Percentiles rank a stretch among this genome's conserved stretches.
phyloP scores from a whole-genome alignment of 2,329 filamentous ascomycete species.

The Penicillium crustosum region DNA sequence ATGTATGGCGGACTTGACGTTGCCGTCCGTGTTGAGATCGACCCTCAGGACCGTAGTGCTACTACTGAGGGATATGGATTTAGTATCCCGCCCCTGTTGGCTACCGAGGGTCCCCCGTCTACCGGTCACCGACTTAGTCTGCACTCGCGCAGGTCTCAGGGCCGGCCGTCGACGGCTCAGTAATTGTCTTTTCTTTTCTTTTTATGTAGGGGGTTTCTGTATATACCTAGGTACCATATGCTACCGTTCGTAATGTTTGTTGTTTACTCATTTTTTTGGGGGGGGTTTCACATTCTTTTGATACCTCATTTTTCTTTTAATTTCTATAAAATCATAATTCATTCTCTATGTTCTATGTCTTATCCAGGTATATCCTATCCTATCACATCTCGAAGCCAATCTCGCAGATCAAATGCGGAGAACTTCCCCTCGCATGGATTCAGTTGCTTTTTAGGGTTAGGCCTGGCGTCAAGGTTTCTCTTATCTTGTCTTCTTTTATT shows the following conservation, averaged over 20 bases:
- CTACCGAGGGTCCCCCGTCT: constrained; percentile 19
- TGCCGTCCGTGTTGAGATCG: constrained; percentile 48
- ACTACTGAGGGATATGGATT: constrained; percentile 51
- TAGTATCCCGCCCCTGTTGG: constrained; percentile 34
- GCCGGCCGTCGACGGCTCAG: constrained; percentile 24
- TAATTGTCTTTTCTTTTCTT: constrained; percentile 4
- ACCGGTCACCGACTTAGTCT: constrained; percentile 18
- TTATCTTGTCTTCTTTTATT: constrained; percentile 3
- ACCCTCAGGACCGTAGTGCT: constrained; percentile 43
- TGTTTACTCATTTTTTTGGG: background rate
- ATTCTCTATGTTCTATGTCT: background rate
- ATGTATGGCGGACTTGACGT: constrained; percentile 48
- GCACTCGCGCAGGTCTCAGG: constrained; percentile 22
- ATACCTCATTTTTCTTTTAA: constrained; percentile 8
- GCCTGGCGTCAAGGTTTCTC: constrained; percentile 3
- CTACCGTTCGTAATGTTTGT: constrained; percentile 9
- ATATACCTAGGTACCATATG: background rate
- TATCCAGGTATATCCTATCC: background rate
- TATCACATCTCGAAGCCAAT: background rate
- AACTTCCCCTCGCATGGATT: constrained; percentile 12
- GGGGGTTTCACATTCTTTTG: background rate
- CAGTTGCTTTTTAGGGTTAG: constrained; percentile 14
- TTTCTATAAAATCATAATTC: background rate
- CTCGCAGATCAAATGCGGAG: constrained; percentile 9
- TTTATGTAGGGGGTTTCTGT: background rate